Conservation (phyloP, 2,329 filamentous ascomycete species). For the Tolypocladium cylindrosporum region DNA sequence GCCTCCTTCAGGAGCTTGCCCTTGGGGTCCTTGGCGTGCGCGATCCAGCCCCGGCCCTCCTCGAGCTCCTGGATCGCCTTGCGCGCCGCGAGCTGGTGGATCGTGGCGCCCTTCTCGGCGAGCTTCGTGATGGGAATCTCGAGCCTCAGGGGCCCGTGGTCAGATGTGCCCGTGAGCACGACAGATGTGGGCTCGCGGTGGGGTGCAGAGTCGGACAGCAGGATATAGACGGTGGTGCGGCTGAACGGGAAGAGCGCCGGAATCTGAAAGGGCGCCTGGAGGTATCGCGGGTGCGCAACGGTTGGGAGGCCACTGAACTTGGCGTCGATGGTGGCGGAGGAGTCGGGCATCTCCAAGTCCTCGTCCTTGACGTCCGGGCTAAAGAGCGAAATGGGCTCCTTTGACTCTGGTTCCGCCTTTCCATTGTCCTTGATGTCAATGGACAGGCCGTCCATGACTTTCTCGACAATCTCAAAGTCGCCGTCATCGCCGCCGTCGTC, state of each 20-base stretch:
- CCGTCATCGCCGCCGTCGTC: conserved; percentile 21
- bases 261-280: conserved; percentile 56
- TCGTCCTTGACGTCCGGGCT: conserved; percentile 36
- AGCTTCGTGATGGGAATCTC: conserved; percentile 51
- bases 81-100: conserved; percentile 62
- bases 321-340: conserved; percentile 11
- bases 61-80: conserved; percentile 62
- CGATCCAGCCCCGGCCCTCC: conserved; percentile 58
- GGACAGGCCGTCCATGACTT: conserved; percentile 37
- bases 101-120: conserved; percentile 35
- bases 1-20: conserved; percentile 35
- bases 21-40: conserved; percentile 34
- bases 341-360: conserved; percentile 19
- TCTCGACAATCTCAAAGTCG: conserved; percentile 55
- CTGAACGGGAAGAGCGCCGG: conserved; percentile 58
- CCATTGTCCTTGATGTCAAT: conserved; percentile 19
- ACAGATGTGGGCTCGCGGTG: conserved; percentile 38
- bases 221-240: conserved; percentile 54
- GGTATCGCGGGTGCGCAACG: conserved; percentile 41
- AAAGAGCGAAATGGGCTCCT: conserved; percentile 49
- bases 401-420: conserved; percentile 7
- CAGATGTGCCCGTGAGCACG: conserved; percentile 45
- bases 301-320: conserved; percentile 42
- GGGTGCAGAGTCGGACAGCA: conserved; percentile 43
- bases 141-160: conserved; percentile 49